Conservation (phyloP, 2,329 filamentous ascomycete genomes). For the Colletotrichum sp. region DNA sequence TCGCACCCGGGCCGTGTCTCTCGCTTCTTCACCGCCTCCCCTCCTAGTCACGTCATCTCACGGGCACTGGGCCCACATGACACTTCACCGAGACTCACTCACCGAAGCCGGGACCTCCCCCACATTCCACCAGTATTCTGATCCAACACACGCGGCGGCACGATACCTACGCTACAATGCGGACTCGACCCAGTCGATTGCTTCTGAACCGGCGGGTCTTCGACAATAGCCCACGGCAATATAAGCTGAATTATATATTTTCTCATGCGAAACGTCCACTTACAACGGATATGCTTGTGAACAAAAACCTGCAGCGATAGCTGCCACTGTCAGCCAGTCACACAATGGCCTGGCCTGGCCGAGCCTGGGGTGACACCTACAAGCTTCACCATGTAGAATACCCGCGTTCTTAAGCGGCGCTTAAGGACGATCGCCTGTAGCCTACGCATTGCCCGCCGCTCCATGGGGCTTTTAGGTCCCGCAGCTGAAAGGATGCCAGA, state of each 20-base stretch:
- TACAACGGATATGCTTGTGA: neutral
- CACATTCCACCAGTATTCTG: neutral
- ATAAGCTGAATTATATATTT: neutral
- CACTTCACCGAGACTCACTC: neutral
- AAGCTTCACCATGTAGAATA: neutral
- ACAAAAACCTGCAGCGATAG: neutral
- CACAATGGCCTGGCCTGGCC: neutral
- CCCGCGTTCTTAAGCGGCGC: neutral
- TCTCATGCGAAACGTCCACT: neutral
- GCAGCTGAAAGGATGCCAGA: neutral
- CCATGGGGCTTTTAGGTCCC: neutral
- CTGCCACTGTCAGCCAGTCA: neutral
- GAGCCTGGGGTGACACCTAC: neutral
- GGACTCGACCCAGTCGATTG: neutral
- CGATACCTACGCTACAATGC: neutral
- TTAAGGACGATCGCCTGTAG: neutral
- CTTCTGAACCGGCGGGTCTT: neutral
- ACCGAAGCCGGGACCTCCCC: neutral
- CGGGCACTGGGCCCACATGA: neutral
- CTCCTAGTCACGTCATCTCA: neutral
- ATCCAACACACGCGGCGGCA: neutral
- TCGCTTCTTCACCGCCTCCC: neutral
- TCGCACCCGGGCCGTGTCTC: neutral
- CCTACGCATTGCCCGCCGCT: neutral
- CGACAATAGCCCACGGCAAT: neutral